Percentiles rank a stretch among this genome's conserved stretches.
Conservation (phyloP, 257 asterid species). For the Forsythia suspensa region DNA sequence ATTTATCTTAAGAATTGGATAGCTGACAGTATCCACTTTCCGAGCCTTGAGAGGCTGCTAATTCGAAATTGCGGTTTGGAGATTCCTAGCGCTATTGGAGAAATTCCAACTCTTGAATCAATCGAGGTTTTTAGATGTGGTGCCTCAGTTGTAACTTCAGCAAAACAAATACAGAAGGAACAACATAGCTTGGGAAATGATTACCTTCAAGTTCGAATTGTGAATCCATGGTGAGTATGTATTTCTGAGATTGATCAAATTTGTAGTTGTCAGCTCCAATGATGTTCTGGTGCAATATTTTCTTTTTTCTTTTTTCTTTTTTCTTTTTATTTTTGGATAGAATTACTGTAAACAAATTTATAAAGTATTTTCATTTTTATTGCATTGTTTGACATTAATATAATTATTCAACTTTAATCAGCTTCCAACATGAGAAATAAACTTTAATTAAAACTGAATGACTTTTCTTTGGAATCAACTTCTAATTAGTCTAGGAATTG, state of each 20-base stretch:
- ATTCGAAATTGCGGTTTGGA: background rate
- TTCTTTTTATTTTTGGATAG: too few relatives aligned
- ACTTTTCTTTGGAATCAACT: too few relatives aligned
- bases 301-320: too few relatives aligned
- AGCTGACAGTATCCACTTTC: background rate
- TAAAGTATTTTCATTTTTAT: too few relatives aligned
- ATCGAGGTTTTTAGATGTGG: background rate
- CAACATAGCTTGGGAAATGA: background rate
- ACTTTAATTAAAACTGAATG: too few relatives aligned
- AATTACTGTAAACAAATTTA: too few relatives aligned
- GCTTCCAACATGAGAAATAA: too few relatives aligned
- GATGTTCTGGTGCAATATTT: background rate
- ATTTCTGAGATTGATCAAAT: too few relatives aligned
- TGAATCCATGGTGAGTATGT: too few relatives aligned
- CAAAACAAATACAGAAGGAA: background rate
- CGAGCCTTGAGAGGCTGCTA: background rate
- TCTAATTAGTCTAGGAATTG: too few relatives aligned
- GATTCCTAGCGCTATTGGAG: background rate
- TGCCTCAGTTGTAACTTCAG: background rate
- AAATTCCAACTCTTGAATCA: background rate
- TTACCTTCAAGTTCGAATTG: background rate
- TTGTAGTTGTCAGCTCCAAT: background rate
- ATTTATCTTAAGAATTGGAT: background rate
- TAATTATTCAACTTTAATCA: too few relatives aligned
- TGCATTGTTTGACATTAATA: too few relatives aligned